A percentile compares a stretch with the other conserved stretches of the same genome.
These are phyloP conservation scores for Amanita pseudoporphyria DNA, from an alignment of 768 basidiomycete genomes.

Conservation along the genomic window DNA sequence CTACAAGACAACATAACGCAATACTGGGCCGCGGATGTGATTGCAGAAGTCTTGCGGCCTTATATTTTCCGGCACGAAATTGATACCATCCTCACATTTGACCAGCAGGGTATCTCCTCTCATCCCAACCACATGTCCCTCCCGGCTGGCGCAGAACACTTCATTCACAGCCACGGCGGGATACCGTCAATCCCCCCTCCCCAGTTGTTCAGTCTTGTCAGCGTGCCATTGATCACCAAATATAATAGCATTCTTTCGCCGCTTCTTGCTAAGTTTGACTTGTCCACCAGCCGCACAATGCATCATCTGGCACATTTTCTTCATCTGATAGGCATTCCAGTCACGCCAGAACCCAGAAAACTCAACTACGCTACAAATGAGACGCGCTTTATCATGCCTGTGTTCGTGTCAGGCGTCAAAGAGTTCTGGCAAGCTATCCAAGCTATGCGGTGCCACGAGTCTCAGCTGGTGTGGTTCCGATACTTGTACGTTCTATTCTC, in stretches of 20 bases:
- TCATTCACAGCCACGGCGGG: slow-evolving; percentile 22
- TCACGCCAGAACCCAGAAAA: slow-evolving; percentile 6
- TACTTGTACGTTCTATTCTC: slow-evolving; percentile 77
- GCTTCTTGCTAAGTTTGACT: slow-evolving; percentile 36
- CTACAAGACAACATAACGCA: slow-evolving; percentile 68
- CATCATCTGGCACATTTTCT: slow-evolving; percentile 16
- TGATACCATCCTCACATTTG: slow-evolving; percentile 75
- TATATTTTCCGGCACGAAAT: slow-evolving; percentile 54
- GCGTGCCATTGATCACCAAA: slow-evolving; percentile 47
- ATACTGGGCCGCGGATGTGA: slow-evolving; percentile 50
- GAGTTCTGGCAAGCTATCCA: slow-evolving; percentile 47
- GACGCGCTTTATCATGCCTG: slow-evolving; percentile 16
- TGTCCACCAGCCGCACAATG: slow-evolving; percentile 20
- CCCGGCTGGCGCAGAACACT: slow-evolving; percentile 40
- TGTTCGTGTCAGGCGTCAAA: slow-evolving; percentile 47
- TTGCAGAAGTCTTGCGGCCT: slow-evolving; percentile 48
- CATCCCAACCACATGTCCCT: slow-evolving; percentile 85
- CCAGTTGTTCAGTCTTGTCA: slow-evolving; percentile 50
- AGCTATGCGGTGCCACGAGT: slow-evolving; percentile 66
- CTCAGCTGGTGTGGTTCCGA: slow-evolving; percentile 85
- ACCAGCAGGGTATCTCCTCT: slow-evolving; percentile 61
- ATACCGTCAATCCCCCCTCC: slow-evolving; percentile 14
- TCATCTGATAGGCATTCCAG: slow-evolving; percentile 4
- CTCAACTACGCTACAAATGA: not conserved
- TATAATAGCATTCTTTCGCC: slow-evolving; percentile 51